Base-by-base conservation (phyloP, 352 stramenopile genomes). In the Phytophthora chlamydospora region DNA sequence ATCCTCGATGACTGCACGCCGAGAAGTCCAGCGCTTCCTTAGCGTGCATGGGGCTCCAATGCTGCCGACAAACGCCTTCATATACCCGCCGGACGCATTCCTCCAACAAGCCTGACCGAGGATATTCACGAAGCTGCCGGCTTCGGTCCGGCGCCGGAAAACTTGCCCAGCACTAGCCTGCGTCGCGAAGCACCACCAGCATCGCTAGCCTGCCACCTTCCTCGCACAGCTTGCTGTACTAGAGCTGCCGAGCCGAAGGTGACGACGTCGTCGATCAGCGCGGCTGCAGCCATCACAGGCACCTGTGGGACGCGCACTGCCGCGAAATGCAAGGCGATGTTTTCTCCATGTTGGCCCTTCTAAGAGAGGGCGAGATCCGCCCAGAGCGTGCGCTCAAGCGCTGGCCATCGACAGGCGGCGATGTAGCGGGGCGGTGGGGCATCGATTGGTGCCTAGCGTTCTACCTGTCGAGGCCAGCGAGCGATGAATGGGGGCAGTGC, bases 291-390 rank as follows among this genome's bases (percentile, higher is more conserved):
- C 41, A 53, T 42, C 45, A 53, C 32, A 42, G 46, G 46, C n/a
- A 12, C 16, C 6, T 4, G 46, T 42, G 32, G 32, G 32, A 52
- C 45, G 21, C 19, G 29, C 19, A 9, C n/a, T 11, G 17, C 21
- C 29, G 43, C 43, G 27, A 42, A 55, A 35, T 39, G 21, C 35
- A 56, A 49, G 13, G 13, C 46, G 11, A 41, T 12, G 16, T n/a
- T n/a, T n/a, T n/a, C n/a, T n/a, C n/a, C n/a, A n/a, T n/a, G n/a
- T 24, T 32, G 14, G 40, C 16, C 38, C 21, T 41, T 38, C 48
- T 9, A 31, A 46, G n/a, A n/a, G 13, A 38, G 34, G 52, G 52
- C 33, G 24, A 54, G 33, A 48, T 62, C 53, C 21, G 33, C 42
- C 33, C 42, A 31, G 53, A 54, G 42, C 34, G 53, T 42, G 21